Conservation (phyloP, 2,329 filamentous ascomycete species). For the Stenocarpella maydis region DNA sequence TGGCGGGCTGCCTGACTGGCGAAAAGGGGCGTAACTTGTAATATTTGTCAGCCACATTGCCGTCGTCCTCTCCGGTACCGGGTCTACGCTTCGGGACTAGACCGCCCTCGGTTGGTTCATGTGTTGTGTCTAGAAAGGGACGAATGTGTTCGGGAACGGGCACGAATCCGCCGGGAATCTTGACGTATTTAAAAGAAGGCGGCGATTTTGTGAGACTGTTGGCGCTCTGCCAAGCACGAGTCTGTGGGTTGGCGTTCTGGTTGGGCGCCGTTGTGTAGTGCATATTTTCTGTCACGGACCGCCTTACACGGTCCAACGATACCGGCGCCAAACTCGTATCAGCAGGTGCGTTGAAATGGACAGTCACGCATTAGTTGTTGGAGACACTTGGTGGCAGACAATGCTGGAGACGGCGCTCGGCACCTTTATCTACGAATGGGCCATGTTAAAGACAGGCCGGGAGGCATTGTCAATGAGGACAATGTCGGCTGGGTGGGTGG, state of each 20-base stretch:
- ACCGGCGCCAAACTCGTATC: too few relatives aligned
- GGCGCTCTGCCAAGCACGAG: neutral
- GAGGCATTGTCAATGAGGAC: neutral
- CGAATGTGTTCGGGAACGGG: neutral
- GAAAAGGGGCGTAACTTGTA: neutral
- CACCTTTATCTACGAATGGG: neutral
- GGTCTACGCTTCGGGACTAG: neutral
- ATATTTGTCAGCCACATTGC: neutral
- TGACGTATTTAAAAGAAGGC: neutral
- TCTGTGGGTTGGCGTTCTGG: neutral
- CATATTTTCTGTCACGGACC: neutral
- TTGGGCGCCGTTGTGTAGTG: too few relatives aligned
- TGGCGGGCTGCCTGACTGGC: neutral
- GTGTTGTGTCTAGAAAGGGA: neutral
- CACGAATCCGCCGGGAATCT: neutral
- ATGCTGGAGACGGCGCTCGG: neutral
- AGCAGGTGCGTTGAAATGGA: too few relatives aligned
- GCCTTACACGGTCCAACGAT: neutral
- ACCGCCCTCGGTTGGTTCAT: neutral
- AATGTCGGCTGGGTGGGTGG: neutral
- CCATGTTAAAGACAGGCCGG: neutral
- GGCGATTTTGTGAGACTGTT: neutral
- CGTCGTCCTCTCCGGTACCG: neutral
- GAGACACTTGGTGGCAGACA: neutral
- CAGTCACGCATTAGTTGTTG: neutral